Evolutionary conservation across 2,329 filamentous ascomycete genomes (phyloP), one percentile per base, ranked within the genome.

Genomic region (Esteya vermicola): DNA sequence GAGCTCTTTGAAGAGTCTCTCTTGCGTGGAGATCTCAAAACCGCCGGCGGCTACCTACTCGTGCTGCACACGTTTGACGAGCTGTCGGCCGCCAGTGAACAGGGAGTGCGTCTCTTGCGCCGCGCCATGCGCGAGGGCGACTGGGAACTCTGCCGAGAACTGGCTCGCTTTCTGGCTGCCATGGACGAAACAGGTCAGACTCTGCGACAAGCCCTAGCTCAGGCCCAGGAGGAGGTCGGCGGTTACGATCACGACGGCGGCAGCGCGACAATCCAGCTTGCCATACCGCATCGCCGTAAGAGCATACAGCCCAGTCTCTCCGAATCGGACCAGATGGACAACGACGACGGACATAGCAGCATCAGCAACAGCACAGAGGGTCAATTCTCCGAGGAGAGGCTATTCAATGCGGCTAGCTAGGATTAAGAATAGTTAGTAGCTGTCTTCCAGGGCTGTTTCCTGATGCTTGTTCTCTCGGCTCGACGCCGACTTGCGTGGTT

Each of bases 61-160:
- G 84, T 98, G 27, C 66, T 98, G 27, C 89, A 98, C 54, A 93
- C 86, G 0, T 69, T 82, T 43, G 75, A 81, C 47, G 79, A 84
- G 55, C 58, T 82, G 32, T 72, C 69, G 10, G 68, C 77, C 2
- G 81, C 78, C 18, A 79, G 77, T 13, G 78, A 84, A 50, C 81
- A 89, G 54, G 78, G 86, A 18, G 81, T 94, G 4, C 74, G 86
- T 12, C 64, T 98, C 20, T 70, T 98, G 42, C 76, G 75, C 25
- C 69, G 83, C 36, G 91, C 89, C 1, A 89, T 88, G 51, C 69
- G 76, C 25, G 85, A 88, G 56, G 77, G 78, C 36, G 89, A 96
- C 53, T 98, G 88, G 86, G 88, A 96, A 50, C 63, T 98, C 22
- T 96, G 91, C 61, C 91, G 86, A 51, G 91, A 98, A 57, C 68